Evolutionary conservation across 2,329 filamentous ascomycete genomes (phyloP), one percentile per base, ranked within the genome.

Genomic region (Cercospora janseana): DNA sequence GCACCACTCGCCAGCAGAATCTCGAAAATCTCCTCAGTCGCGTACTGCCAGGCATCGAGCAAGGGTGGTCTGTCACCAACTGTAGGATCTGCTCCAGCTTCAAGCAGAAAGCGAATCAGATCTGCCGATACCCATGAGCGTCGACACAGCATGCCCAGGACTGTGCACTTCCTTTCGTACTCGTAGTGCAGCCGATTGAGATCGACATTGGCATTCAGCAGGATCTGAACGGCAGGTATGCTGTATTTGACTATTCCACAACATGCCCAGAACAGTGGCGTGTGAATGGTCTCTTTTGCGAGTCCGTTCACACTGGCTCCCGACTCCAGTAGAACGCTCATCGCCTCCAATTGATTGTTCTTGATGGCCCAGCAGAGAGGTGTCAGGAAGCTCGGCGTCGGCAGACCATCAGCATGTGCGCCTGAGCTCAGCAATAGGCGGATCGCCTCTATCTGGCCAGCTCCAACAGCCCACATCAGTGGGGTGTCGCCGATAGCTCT

Each of bases 71-170:
- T 18, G 24, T 12, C 16, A 21, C 34, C 34, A 23, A 21, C 1
- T n/a, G n/a, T 37, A 3, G 24, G 18, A n/a, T 37, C 34, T 23
- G 34, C 34, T 37, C 34, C 34, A 23, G 34, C 34, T n/a, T 23
- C 34, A 6, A 37, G 18, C 10, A 37, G 18, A 13, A 2, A 16
- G 7, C 12, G 10, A n/a, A 37, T 8, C 1, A 2, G 8, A 12
- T 37, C 34, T 20, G 13, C 9, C 13, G 16, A 18, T 8, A 20
- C 15, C 15, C 15, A 18, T 9, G 16, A 5, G 1, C 15, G 10
- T 18, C 32, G 32, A 21, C 34, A 37, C 4, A 13, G 1, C 1
- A 5, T 10, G 18, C 34, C 9, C 34, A 37, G 10, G 15, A 23
- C 5, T 4, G 34, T 38, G 20, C 34, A 38, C 4, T 7, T 12